Conservation (phyloP, 768 basidiomycete species). For the Mrakia frigida region DNA sequence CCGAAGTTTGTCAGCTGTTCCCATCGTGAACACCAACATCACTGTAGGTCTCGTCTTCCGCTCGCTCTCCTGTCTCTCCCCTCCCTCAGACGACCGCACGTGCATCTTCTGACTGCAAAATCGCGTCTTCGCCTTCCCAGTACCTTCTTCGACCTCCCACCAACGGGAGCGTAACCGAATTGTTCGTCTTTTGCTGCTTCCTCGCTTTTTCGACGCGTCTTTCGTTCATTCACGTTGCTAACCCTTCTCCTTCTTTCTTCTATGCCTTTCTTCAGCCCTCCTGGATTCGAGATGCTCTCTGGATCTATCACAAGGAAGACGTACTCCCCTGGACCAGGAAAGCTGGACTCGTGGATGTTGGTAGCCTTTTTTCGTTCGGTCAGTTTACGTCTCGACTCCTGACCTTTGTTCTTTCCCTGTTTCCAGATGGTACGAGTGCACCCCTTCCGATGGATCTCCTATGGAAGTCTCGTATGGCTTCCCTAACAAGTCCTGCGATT, state of each 20-base stretch:
- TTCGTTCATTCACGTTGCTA: too few species aligned
- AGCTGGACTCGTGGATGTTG: neutral
- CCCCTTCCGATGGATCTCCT: neutral
- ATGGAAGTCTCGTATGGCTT: neutral
- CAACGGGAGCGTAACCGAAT: neutral
- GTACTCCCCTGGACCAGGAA: neutral
- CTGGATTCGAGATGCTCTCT: neutral
- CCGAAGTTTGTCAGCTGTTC: neutral
- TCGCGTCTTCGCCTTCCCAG: too few species aligned
- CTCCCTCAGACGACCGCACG: too few species aligned
- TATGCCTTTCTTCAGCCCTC: neutral
- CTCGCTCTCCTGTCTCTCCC: too few species aligned
- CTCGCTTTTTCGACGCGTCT: too few species aligned
- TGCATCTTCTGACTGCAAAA: too few species aligned
- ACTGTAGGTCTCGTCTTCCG: neutral
- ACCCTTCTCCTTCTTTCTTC: too few species aligned
- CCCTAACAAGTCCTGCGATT: neutral
- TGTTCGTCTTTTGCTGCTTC: neutral
- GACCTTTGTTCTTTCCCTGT: too few species aligned
- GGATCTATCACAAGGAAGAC: neutral
- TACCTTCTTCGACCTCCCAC: slow-evolving; percentile 3
- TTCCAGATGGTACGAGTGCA: slow-evolving; percentile 18
- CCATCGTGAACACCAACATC: slow-evolving; percentile 1
- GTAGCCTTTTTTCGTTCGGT: neutral
- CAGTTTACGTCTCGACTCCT: neutral